Evolutionary conservation across 305 asterid species (phyloP).

Genomic region (Galium porrigens): DNA sequence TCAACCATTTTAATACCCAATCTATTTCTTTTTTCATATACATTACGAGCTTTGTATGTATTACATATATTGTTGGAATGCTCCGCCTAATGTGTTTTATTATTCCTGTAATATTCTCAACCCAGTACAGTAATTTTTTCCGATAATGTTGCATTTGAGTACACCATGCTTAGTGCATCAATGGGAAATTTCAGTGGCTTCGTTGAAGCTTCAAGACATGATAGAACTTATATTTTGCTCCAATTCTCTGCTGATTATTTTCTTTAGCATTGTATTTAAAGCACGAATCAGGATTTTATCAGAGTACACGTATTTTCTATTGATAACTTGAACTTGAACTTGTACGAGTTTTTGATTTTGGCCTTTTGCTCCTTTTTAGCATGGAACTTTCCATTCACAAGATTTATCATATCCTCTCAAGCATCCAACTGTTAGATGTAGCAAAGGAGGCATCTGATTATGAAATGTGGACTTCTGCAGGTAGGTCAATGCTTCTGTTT

Average conservation of each 20-base stretch:
- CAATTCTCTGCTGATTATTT: neutral
- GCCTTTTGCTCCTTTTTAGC: conserved; percentile 29
- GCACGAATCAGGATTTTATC: too few relatives aligned
- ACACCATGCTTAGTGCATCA: too few relatives aligned
- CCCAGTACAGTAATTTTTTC: too few relatives aligned
- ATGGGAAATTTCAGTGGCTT: too few relatives aligned
- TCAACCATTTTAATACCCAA: neutral
- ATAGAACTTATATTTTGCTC: too few relatives aligned
- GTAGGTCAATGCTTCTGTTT: conserved; percentile 38
- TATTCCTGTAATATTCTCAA: too few relatives aligned
- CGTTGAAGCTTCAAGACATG: too few relatives aligned
- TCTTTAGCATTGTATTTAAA: too few relatives aligned
- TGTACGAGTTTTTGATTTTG: conserved; percentile 1
- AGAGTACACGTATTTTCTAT: neutral
- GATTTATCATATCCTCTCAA: conserved; percentile 46
- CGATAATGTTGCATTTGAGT: too few relatives aligned
- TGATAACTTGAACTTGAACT: neutral
- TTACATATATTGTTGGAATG: neutral
- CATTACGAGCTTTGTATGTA: neutral
- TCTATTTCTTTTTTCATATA: neutral
- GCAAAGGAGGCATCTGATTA: conserved; percentile 25
- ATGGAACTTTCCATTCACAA: conserved; percentile 49
- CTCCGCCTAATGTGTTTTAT: too few relatives aligned
- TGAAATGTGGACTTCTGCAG: conserved; percentile 55
- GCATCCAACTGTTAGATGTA: conserved; percentile 38